These are phyloP conservation scores for Colletotrichum tofieldiae DNA, from an alignment of 2,329 filamentous ascomycete species.

Conservation along the genomic window DNA sequence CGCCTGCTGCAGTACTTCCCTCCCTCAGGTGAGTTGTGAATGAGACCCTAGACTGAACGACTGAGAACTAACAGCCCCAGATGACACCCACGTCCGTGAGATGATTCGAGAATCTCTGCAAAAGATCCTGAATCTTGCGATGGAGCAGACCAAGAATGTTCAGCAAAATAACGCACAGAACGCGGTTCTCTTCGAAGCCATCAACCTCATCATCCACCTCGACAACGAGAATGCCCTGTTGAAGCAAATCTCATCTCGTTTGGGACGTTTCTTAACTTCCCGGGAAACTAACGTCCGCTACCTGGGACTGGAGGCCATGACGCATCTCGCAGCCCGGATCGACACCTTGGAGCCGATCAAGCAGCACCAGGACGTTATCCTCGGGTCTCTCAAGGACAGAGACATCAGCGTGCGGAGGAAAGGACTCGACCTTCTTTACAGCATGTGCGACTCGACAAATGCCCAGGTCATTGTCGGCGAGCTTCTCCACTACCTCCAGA, in stretches of 20 bases:
- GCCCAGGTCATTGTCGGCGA: conserved; percentile 94
- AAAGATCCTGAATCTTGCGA: conserved; percentile 90
- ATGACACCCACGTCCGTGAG: conserved; percentile 91
- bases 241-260: conserved; percentile 92
- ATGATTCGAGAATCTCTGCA: conserved; percentile 94
- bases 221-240: conserved; percentile 95
- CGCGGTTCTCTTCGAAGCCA: conserved; percentile 97
- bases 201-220: conserved; percentile 97
- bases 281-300: conserved; percentile 98
- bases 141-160: conserved; percentile 97
- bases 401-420: conserved; percentile 98
- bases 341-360: conserved; percentile 98
- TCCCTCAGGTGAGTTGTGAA: conserved; percentile 78
- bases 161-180: conserved; percentile 99
- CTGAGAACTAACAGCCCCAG: conserved; percentile 59
- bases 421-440: conserved; percentile 95
- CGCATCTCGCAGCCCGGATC: conserved; percentile 92
- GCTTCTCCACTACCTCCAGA: conserved; percentile 93
- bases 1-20: conserved; percentile 96
- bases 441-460: conserved; percentile 99
- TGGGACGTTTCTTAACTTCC: conserved; percentile 97
- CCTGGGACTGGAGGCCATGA: conserved; percentile 96
- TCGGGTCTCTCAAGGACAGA: conserved; percentile 92
- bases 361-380: conserved; percentile 96
- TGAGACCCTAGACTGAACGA: conserved; percentile 39